Conservation (phyloP, 2,329 filamentous ascomycete genomes). For the Arachnomyces sp. region DNA sequence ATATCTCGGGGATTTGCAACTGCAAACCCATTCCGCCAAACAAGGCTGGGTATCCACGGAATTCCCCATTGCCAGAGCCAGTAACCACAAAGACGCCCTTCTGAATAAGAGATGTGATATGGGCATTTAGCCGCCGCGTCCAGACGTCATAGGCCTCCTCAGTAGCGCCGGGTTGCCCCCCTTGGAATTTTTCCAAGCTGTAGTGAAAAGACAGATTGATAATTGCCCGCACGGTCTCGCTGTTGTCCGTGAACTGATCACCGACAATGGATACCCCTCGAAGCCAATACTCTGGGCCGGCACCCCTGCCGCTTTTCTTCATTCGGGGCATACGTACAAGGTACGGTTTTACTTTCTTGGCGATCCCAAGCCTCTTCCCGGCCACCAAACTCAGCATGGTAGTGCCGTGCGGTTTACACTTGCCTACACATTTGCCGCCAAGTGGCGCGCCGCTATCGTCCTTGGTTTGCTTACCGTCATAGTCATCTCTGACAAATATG, state of each 20-base stretch:
- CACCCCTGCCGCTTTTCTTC: not conserved
- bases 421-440: constrained; percentile 1
- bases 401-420: constrained; percentile 8
- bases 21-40: constrained; percentile 1
- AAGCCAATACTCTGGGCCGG: not conserved
- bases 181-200: not conserved
- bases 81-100: constrained; percentile 9
- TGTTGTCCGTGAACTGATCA: constrained; percentile 2
- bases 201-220: constrained; percentile 3
- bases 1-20: constrained; percentile 5
- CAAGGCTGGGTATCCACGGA: constrained; percentile 3
- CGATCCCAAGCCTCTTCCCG: constrained; percentile 3
- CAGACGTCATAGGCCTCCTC: constrained; percentile 1
- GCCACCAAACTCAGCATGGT: constrained; percentile 7
- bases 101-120: constrained; percentile 4
- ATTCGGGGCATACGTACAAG: constrained; percentile 7
- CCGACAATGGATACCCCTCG: constrained; percentile 2
- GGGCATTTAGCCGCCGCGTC: not conserved
- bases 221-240: constrained; percentile 6
- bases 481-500: constrained; percentile 5
- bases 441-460: constrained; percentile 6
- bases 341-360: constrained; percentile 6
- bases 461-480: constrained; percentile 5
- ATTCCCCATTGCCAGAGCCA: constrained; percentile 4
- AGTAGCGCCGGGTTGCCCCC: not conserved